Evolutionary conservation across 2,329 filamentous ascomycete genomes (phyloP), one percentile per base, ranked within the genome.

Genomic region (Aureobasidium subglaciale): DNA sequence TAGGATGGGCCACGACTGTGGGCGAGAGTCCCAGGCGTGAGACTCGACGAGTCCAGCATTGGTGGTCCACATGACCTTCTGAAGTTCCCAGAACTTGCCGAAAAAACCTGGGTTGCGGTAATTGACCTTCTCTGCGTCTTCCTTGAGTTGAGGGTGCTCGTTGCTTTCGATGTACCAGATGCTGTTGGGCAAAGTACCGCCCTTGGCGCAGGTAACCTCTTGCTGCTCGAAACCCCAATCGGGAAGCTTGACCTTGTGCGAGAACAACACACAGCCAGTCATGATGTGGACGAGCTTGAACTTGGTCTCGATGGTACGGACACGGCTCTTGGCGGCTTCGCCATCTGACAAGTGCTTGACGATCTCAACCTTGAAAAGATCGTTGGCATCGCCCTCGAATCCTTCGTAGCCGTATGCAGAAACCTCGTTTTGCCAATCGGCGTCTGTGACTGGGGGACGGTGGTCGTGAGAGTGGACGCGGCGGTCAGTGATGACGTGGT

Each of bases 181-280:
- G 66, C 90, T 96, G 80, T 99, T 99, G 55, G 93, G 93, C 34
- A 96, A 76, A 59, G 90, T 96, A 63, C 90, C 93, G 45, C 88
- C 86, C 63, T 85, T 87, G 7, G 93, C 93, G 68, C 93, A 99
- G 18, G 92, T 97, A n/a, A 99, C 93, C 73, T 99, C 93, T 71
- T 99, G 93, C 71, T 99, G 93, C 71, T 97, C 93, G 52, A 87
- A 99, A 43, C 88, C 93, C 93, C 93, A 99, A 2, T 95, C 90
- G 3, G 93, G 93, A 57, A 99, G 85, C 77, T 99, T 99, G 69
- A 97, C 91, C 76, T 96, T 97, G 80, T 99, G 93, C 0, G 92
- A 97, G 78, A 99, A 99, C 22, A 99, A 79, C 11, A 86, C 88
- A 68, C 93, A 99, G 43, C 92, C 91, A 60, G 90, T 96, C 93